Base-by-base conservation (phyloP, 1,284 basidiomycete species). In the Apiotrichum gamsii region DNA sequence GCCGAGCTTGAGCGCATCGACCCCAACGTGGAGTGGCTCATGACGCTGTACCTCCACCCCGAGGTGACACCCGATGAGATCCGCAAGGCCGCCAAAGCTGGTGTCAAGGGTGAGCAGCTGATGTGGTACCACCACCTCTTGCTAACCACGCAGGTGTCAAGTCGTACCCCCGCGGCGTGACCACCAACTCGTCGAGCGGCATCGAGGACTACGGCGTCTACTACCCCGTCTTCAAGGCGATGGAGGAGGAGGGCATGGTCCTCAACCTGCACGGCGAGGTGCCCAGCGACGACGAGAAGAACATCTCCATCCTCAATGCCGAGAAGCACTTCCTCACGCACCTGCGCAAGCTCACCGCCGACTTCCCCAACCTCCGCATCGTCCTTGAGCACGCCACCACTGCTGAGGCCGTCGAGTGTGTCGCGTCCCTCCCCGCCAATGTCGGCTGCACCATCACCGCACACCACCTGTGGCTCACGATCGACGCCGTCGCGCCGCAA, bases 341-440 rank as follows among this genome's bases (percentile, higher is more conserved):
- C 72, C 79, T 99, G 14, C 78, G 79, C 62, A 82, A 84, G 61
- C 78, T 98, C 37, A 90, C 97, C 61, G 71, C 75, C 44, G 78
- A 80, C 21, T 99, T 98, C 73, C 95, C 95, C n/a, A 78, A 77
- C 33, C 80, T 99, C 45, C 85, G 90, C 47, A 98, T 99, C 62
- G 94, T 99, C 4, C 82, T 99, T 32, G 95, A 99, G 72, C 95
- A 99, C 65, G 95, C 95, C n/a, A 99, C 95, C 0, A 97, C 93
- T 2, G 81, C 87, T 31, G 90, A 88, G 30, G 93, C 95, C 0
- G 83, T 99, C n/a, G 89, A 94, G 61, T 82, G 83, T 18, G 87
- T 96, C 60, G 85, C 86, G 67, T 76, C 80, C 35, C 84, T 91
- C 24, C 89, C 89, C 0, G 75, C 78, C 35, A 96, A 90, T 30